phyloP scores from a whole-genome alignment of 169 alveolate genomes.

The Plasmodium cynomolgi region DNA sequence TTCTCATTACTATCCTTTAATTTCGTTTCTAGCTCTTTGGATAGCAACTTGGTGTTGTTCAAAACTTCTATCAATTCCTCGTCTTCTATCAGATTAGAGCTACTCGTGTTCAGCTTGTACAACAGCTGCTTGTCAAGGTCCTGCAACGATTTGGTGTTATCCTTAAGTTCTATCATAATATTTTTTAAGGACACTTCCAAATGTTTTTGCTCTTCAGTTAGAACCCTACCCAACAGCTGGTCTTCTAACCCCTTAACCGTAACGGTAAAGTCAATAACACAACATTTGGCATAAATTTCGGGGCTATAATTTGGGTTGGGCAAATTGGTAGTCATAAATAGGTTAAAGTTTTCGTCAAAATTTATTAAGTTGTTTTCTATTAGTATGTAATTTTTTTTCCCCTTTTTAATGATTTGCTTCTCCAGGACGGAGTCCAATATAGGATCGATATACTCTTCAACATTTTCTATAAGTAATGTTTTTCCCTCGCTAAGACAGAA shows the following conservation, averaged over 20 bases:
- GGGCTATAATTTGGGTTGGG: slow-evolving; percentile 97
- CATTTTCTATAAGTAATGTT: slow-evolving; percentile 94
- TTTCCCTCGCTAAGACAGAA: slow-evolving; percentile 94
- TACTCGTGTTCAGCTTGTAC: slow-evolving; percentile 93
- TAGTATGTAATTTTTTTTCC: slow-evolving; percentile 88
- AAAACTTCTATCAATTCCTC: slow-evolving; percentile 95
- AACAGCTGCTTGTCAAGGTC: slow-evolving; percentile 92
- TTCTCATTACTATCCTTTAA: slow-evolving; percentile 87
- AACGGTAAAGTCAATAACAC: slow-evolving; percentile 97
- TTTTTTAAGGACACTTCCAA: slow-evolving; percentile 93
- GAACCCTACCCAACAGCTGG: slow-evolving; percentile 96
- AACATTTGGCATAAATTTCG: slow-evolving; percentile 96
- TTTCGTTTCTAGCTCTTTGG: slow-evolving; percentile 93
- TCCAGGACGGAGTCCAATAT: slow-evolving; percentile 96
- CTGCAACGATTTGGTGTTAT: slow-evolving; percentile 94
- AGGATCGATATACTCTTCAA: slow-evolving; percentile 96
- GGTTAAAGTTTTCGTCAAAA: slow-evolving; percentile 93
- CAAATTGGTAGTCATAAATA: slow-evolving; percentile 95
- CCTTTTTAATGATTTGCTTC: slow-evolving; percentile 92
- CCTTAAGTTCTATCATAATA: slow-evolving; percentile 92
- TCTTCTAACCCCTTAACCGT: slow-evolving; percentile 95
- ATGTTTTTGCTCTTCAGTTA: slow-evolving; percentile 94
- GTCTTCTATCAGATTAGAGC: slow-evolving; percentile 95
- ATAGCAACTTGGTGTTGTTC: slow-evolving; percentile 93
- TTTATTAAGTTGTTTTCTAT: slow-evolving; percentile 94